Conservation (phyloP, 1,139 yeast genomes). For the Suhomyces anneliseae region DNA sequence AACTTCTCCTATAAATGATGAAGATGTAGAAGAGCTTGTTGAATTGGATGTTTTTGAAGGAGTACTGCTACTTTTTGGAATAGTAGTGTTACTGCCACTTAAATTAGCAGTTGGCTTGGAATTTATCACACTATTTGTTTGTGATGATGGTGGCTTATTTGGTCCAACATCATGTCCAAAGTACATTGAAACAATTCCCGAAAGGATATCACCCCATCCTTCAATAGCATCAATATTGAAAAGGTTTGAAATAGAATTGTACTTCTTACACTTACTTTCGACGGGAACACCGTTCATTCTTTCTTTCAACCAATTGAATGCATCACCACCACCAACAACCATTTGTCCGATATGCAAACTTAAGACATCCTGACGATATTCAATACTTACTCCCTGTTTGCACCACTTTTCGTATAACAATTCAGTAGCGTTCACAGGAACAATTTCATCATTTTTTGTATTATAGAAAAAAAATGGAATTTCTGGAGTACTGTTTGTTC, state of each 20-base stretch:
- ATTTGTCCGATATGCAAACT: slow-evolving; percentile 15
- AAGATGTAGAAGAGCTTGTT: too few species aligned
- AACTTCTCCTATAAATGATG: too few species aligned
- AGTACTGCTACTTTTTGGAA: too few species aligned
- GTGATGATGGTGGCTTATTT: not conserved
- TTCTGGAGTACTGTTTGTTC: slow-evolving; percentile 20
- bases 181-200: not conserved
- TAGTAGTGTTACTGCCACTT: not conserved
- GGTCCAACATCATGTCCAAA: not conserved
- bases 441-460: slow-evolving; percentile 29
- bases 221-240: not conserved
- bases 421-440: slow-evolving; percentile 26
- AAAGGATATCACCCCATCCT: not conserved
- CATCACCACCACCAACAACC: slow-evolving; percentile 18
- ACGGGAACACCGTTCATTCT: not conserved
- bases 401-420: slow-evolving; percentile 34
- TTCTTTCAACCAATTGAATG: slow-evolving; percentile 14
- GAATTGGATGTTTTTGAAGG: too few species aligned
- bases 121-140: not conserved
- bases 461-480: slow-evolving; percentile 38
- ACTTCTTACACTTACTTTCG: not conserved
- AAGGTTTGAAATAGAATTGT: not conserved
- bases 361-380: slow-evolving; percentile 15
- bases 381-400: slow-evolving; percentile 3
- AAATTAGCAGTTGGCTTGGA: too few species aligned